Conservation (phyloP, 1,139 yeast genomes). For the Candida tetrigidarum region DNA sequence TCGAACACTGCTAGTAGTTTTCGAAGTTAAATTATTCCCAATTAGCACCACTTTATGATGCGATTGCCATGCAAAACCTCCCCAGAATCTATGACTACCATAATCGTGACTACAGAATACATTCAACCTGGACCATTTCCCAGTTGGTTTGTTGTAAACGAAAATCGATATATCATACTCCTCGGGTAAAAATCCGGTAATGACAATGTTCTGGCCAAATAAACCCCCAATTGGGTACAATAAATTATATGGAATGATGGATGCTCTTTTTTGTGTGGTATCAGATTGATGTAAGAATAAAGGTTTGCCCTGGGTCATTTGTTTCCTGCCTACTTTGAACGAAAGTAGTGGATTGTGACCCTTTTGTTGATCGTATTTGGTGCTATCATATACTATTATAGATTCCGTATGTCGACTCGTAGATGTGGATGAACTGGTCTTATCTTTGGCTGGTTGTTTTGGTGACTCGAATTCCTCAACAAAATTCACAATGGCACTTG, state of each 20-base stretch:
- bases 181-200: constrained; percentile 58
- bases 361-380: constrained; percentile 22
- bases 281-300: constrained; percentile 28
- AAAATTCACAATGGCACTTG: constrained; percentile 38
- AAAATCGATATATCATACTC: constrained; percentile 61
- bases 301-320: constrained; percentile 36
- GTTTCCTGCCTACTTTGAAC: constrained; percentile 39
- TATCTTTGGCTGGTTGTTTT: constrained; percentile 6
- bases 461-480: constrained; percentile 30
- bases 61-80: constrained; percentile 73
- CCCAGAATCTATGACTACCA: constrained; percentile 65
- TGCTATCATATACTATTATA: constrained; percentile 43
- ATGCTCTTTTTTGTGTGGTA: constrained; percentile 9
- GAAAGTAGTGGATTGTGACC: constrained; percentile 39
- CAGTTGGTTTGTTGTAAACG: constrained; percentile 62
- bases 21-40: constrained; percentile 55
- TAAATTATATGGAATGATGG: constrained; percentile 42
- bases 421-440: constrained; percentile 3
- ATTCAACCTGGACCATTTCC: constrained; percentile 67
- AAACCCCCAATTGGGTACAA: constrained; percentile 61
- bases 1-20: constrained; percentile 56
- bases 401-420: constrained; percentile 28
- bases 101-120: constrained; percentile 58
- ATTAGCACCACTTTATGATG: constrained; percentile 67
- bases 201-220: constrained; percentile 66